Evolutionary conservation across 371 early-diverging fungal genomes (phyloP), one percentile per base, ranked within the genome.

Genomic region (Neoconidiobolus thromboides): DNA sequence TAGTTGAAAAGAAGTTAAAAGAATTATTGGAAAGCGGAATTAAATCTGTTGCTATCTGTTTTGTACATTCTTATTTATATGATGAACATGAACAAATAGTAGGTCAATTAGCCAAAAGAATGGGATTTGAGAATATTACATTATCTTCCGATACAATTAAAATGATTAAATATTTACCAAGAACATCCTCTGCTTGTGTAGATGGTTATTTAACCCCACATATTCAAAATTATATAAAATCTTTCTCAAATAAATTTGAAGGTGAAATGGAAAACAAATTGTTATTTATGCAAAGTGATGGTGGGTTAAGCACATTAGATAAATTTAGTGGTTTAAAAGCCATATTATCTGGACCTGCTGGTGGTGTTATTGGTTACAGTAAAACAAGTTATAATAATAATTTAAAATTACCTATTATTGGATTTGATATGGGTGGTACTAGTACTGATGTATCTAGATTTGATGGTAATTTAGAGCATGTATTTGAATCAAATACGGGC

Each of bases 381-480:
- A 68, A 82, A 61, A 96, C 96, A 1, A 80, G 83, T 0, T 91
- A 71, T 62, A 71, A 76, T 56, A 61, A 70, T 43, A 60, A 69
- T 6, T 69, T 74, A 1, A 66, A 74, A 1, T 72, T 71, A 0
- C 83, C 92, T 1, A 82, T 93, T 15, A 91, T 96, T 66, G 94
- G 94, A 0, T 93, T 96, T 63, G 97, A 95, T 72, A 93, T 94
- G 91, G 96, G 95, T 38, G 91, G 91, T 12, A 93, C 93, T 0
- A 85, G 86, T 62, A 94, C 96, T 10, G 97, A 97, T 71, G 93
- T 95, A 1, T 90, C 91, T 37, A 77, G 97, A 2, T 97, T 78
- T 71, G 89, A 80, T 55, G 96, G 95, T 1, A 72, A 75, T 48
- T 88, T 82, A 67, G 92, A 93, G 63, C 95, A 94, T 62, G 89